A percentile compares a stretch with the other conserved stretches of the same genome.
phyloP scores from a whole-genome alignment of 129 eudicot genomes.

The Heracleum sosnowskyi region DNA sequence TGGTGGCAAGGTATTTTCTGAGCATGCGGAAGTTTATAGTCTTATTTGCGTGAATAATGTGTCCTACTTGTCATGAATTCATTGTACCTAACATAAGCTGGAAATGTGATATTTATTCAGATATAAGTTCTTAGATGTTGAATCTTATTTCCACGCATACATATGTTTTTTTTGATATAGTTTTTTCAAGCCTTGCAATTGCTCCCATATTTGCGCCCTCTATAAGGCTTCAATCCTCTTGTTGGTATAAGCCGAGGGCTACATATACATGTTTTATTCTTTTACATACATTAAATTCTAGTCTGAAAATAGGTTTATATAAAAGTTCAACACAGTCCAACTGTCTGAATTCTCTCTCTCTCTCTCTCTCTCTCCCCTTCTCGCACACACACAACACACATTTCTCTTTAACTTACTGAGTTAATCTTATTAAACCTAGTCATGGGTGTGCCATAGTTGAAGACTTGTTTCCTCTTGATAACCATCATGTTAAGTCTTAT shows the following conservation, averaged over 20 bases:
- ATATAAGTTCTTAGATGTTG: background rate
- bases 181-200: background rate
- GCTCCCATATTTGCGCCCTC: background rate
- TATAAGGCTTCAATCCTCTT: background rate
- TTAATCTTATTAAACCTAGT: background rate
- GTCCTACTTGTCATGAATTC: background rate
- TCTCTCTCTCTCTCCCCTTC: no score
- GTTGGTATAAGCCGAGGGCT: background rate
- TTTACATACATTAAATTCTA: background rate
- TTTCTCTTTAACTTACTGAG: background rate
- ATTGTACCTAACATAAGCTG: background rate
- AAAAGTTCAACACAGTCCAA: background rate
- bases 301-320: background rate
- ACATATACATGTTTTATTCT: background rate
- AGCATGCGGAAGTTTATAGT: background rate
- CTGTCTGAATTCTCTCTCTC: background rate
- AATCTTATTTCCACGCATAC: background rate
- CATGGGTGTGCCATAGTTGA: background rate
- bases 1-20: conserved; percentile 35
- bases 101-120: background rate
- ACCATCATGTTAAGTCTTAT: background rate
- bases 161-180: background rate
- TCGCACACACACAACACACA: background rate
- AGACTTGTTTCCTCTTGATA: background rate
- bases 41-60: background rate